Evolutionary conservation across 169 alveolate genomes (phyloP).

Genomic region (Plasmodium reichenowi): DNA sequence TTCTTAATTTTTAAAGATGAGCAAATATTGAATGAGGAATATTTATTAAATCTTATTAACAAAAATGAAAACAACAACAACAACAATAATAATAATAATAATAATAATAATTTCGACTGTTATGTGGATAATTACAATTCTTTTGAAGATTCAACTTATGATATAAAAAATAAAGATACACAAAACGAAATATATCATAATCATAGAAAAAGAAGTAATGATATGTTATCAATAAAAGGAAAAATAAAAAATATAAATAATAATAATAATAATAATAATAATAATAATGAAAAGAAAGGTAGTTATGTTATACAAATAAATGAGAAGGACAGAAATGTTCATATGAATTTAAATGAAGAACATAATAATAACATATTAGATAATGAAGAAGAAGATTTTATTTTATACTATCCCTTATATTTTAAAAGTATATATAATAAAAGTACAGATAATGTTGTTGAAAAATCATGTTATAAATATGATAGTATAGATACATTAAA

Average conservation of each 20-base stretch:
- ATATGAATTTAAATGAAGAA: neutral
- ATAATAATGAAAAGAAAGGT: neutral
- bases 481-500: constrained; percentile 40
- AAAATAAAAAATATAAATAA: neutral
- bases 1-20: constrained; percentile 57
- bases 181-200: neutral
- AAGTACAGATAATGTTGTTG: constrained; percentile 2
- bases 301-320: neutral
- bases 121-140: constrained; percentile 32
- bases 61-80: too few species aligned
- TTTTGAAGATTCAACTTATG: neutral
- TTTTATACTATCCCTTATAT: constrained; percentile 62
- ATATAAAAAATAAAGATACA: constrained; percentile 2
- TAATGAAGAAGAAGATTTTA: constrained; percentile 24
- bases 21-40: constrained; percentile 28
- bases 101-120: too few species aligned
- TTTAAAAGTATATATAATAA: constrained; percentile 68
- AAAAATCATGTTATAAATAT: constrained; percentile 54
- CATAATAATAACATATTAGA: neutral
- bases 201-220: neutral
- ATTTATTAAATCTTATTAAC: constrained; percentile 25
- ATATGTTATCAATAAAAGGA: neutral
- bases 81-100: too few species aligned
- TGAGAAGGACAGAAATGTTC: neutral
- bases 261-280: neutral